Percentiles rank a stretch among this genome's conserved stretches.
These are phyloP conservation scores for Paraphoma chrysanthemicola DNA, from an alignment of 2,329 filamentous ascomycete genomes.

Conservation along the genomic window DNA sequence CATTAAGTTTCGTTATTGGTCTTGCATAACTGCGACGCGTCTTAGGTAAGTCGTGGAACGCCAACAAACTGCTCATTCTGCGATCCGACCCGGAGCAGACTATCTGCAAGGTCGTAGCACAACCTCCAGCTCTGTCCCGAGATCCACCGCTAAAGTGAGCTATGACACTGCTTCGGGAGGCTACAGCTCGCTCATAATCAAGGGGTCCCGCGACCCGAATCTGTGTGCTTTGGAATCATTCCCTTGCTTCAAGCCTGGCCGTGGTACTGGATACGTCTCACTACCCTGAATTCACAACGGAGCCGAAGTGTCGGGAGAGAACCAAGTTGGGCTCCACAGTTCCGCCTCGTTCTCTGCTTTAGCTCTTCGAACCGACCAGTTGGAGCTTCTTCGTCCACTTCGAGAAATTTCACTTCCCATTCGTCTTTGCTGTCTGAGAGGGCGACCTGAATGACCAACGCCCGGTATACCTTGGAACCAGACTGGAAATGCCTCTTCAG, in stretches of 20 bases:
- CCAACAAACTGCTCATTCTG: slow-evolving; percentile 19
- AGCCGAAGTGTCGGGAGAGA: slow-evolving; percentile 1
- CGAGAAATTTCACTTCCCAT: background rate
- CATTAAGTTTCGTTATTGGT: background rate
- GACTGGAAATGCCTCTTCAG: slow-evolving; percentile 23
- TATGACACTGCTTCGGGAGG: slow-evolving; percentile 13
- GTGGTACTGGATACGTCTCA: slow-evolving; percentile 22
- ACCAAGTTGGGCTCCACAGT: background rate
- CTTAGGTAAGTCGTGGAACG: slow-evolving; percentile 23
- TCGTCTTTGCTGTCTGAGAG: background rate
- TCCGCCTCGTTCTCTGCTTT: background rate
- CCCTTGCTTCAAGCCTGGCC: slow-evolving; percentile 16
- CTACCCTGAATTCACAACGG: slow-evolving; percentile 3
- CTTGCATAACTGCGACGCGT: slow-evolving; percentile 21
- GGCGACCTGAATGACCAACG: background rate
- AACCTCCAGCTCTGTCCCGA: slow-evolving; percentile 25
- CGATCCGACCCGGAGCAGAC: slow-evolving; percentile 12
- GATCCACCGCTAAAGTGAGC: slow-evolving; percentile 9
- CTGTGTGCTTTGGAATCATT: slow-evolving; percentile 15
- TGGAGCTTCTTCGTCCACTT: background rate
- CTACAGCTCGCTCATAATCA: slow-evolving; percentile 25
- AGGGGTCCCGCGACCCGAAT: slow-evolving; percentile 13
- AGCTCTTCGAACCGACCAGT: background rate
- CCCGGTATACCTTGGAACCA: background rate
- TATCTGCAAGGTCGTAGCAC: slow-evolving; percentile 27